A percentile compares a stretch with the other conserved stretches of the same genome.
phyloP scores from a whole-genome alignment of 768 basidiomycete species.

The Mycena rebaudengoi region DNA sequence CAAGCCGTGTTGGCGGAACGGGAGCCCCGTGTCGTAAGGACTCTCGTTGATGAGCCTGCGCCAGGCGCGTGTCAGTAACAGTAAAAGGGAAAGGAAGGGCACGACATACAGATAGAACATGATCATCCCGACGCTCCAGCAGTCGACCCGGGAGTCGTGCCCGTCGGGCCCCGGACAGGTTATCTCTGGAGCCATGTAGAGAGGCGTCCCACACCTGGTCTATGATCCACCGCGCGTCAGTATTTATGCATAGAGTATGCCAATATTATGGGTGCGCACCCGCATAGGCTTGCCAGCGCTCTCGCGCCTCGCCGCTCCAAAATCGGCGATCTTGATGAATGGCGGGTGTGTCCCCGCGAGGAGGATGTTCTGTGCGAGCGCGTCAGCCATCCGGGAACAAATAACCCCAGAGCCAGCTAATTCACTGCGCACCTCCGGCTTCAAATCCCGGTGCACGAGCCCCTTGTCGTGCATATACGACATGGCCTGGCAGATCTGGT shows the following conservation, averaged over 20 bases:
- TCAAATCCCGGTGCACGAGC: constrained; percentile 14
- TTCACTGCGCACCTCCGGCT: background rate
- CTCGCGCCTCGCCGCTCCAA: background rate
- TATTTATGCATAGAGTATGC: too few species aligned
- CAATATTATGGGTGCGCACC: background rate
- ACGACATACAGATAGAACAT: background rate
- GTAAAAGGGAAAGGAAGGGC: too few species aligned
- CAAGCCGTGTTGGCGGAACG: too few species aligned
- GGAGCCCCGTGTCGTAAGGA: too few species aligned
- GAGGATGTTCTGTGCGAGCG: constrained; percentile 1
- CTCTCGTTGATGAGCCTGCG: too few species aligned
- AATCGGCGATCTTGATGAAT: constrained; percentile 17
- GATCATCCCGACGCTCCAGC: constrained; percentile 5
- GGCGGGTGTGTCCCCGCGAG: background rate
- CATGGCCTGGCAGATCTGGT: constrained; percentile 17
- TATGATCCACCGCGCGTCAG: background rate
- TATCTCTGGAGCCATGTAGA: constrained; percentile 15
- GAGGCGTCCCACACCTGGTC: constrained; percentile 1
- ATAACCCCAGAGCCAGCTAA: background rate
- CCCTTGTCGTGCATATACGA: constrained; percentile 9
- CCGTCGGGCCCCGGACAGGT: background rate
- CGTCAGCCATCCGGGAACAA: background rate
- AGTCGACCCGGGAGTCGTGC: background rate
- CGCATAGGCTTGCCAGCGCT: background rate
- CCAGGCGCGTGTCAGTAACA: too few species aligned